phyloP scores from a whole-genome alignment of 1,139 yeast species.

The Blastobotrys ciferrii region DNA sequence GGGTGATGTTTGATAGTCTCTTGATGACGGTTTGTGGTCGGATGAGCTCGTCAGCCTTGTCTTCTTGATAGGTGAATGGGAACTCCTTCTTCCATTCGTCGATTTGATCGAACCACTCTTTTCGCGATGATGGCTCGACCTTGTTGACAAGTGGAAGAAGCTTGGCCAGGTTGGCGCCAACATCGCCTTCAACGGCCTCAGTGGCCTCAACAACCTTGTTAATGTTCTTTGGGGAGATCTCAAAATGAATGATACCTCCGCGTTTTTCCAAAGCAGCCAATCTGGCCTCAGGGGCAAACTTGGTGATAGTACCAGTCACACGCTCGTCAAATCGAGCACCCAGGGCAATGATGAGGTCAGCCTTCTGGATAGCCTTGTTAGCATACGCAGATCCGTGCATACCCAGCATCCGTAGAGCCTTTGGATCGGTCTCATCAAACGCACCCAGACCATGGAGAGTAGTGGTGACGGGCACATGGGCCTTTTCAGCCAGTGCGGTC shows the following conservation, averaged over 20 bases:
- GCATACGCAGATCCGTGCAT: constrained; percentile 99
- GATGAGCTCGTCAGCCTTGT: constrained; percentile 58
- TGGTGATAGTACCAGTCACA: constrained; percentile 81
- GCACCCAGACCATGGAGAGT: constrained; percentile 93
- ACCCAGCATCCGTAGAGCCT: constrained; percentile 92
- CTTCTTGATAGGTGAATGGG: constrained; percentile 80
- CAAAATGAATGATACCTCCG: constrained; percentile 97
- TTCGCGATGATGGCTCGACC: constrained; percentile 54
- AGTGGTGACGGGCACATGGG: constrained; percentile 92
- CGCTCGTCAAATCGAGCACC: constrained; percentile 99
- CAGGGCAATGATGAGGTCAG: constrained; percentile 88
- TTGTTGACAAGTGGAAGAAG: constrained; percentile 68
- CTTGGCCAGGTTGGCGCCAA: constrained; percentile 67
- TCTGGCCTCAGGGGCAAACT: constrained; percentile 92
- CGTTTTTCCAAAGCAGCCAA: constrained; percentile 82
- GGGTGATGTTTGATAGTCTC: constrained; percentile 73
- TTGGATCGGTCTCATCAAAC: constrained; percentile 86
- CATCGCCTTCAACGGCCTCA: constrained; percentile 96
- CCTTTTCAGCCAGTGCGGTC: constrained; percentile 85
- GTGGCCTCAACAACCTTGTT: constrained; percentile 97
- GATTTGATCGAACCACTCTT: constrained; percentile 75
- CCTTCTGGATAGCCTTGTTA: constrained; percentile 86
- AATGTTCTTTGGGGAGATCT: constrained; percentile 92
- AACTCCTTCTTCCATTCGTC: constrained; percentile 80
- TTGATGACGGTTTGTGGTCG: constrained; percentile 90